A percentile compares a stretch with the other conserved stretches of the same genome.
Evolutionary conservation across 1,139 yeast genomes (phyloP).

Genomic region (Blastobotrys raffinosifermentans): DNA sequence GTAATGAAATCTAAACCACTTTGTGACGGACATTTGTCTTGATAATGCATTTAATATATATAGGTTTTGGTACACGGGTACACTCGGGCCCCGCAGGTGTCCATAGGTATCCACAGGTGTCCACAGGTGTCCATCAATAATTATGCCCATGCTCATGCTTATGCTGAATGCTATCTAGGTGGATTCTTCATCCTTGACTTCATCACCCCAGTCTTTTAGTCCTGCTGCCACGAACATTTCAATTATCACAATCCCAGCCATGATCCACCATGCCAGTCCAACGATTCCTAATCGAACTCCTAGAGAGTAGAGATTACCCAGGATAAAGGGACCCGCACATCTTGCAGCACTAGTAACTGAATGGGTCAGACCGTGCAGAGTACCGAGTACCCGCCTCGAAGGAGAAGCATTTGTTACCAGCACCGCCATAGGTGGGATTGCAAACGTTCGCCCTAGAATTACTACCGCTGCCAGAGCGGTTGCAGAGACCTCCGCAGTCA

Average conservation of each 20-base stretch:
- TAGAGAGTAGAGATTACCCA: constrained; percentile 49
- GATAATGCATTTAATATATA: no score
- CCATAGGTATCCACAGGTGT: no score
- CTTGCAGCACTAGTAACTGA: constrained; percentile 47
- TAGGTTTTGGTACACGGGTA: no score
- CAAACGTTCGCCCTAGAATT: constrained; percentile 26
- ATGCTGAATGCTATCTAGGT: no score
- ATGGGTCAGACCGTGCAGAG: constrained; percentile 30
- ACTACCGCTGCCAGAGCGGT: constrained; percentile 17
- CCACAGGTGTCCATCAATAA: no score
- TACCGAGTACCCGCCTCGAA: constrained; percentile 24
- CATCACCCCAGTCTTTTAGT: constrained; percentile 28
- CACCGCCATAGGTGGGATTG: constrained; percentile 30
- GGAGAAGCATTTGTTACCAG: constrained; percentile 30
- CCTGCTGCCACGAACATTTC: constrained; percentile 23
- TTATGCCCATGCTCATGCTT: no score
- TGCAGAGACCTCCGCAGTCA: constrained; percentile 32
- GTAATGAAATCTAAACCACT: no score
- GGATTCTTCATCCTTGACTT: constrained; percentile 3
- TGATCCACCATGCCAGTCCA: constrained; percentile 48
- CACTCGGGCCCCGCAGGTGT: no score
- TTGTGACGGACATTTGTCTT: no score
- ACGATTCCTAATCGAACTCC: constrained; percentile 39
- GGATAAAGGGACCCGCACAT: constrained; percentile 49
- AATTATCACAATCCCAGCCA: constrained; percentile 32